phyloP scores from a whole-genome alignment of 305 asterid genomes.

The Solanum hybrid region DNA sequence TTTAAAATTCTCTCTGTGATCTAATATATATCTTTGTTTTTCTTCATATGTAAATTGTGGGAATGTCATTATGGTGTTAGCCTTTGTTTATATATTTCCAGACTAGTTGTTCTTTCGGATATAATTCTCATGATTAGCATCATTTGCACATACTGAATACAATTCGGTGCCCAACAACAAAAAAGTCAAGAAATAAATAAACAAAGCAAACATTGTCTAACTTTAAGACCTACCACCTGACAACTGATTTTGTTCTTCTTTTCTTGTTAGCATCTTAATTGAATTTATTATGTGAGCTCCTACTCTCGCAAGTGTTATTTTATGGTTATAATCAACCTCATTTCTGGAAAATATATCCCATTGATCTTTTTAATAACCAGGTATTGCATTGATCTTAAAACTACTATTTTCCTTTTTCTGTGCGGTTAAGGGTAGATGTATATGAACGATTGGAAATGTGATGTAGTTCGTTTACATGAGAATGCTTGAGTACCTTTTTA shows the following conservation, averaged over 20 bases:
- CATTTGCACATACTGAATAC: background rate
- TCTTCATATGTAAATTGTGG: background rate
- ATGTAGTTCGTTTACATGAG: background rate
- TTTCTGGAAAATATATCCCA: background rate
- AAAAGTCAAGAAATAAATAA: background rate
- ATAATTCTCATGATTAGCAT: background rate
- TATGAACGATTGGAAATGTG: background rate
- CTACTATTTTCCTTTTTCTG: background rate
- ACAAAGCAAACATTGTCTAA: background rate
- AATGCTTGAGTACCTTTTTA: background rate
- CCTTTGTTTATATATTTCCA: background rate
- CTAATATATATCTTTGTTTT: background rate
- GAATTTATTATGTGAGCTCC: background rate
- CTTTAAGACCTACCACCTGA: background rate
- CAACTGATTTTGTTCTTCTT: background rate
- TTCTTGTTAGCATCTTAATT: background rate
- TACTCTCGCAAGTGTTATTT: background rate
- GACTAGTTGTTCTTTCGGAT: background rate
- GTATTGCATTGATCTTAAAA: background rate
- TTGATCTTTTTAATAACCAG: background rate
- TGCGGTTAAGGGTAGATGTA: background rate
- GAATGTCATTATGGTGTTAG: background rate
- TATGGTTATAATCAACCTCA: background rate
- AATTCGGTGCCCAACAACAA: background rate
- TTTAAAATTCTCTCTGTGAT: background rate